phyloP scores from a whole-genome alignment of 805 yeast species.

The Saturnispora diversa region DNA sequence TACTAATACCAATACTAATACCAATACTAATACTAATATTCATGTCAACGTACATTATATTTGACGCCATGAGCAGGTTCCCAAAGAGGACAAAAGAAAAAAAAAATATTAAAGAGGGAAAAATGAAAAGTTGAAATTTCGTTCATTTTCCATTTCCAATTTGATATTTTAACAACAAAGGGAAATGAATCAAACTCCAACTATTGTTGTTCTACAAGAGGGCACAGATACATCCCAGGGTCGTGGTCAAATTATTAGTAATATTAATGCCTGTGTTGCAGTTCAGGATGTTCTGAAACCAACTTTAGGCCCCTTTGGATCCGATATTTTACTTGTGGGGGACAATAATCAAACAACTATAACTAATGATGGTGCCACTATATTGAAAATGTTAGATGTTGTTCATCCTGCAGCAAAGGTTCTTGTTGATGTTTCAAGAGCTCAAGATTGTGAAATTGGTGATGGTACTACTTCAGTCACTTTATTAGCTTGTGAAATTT shows the following conservation, averaged over 20 bases:
- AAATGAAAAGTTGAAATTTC: conserved; percentile 3
- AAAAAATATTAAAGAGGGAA: too few species aligned
- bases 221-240: conserved; percentile 98
- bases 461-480: conserved; percentile 98
- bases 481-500: conserved; percentile 85
- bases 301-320: conserved; percentile 95
- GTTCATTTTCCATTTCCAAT: not conserved
- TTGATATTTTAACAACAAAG: not conserved
- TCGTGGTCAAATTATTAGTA: conserved; percentile 87
- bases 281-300: conserved; percentile 93
- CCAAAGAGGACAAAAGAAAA: too few species aligned
- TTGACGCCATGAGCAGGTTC: too few species aligned
- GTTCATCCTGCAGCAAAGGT: conserved; percentile 99
- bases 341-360: conserved; percentile 84
- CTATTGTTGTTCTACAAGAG: conserved; percentile 95
- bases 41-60: too few species aligned
- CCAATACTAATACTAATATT: too few species aligned
- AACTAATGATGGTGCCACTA: conserved; percentile 98
- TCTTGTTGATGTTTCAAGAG: conserved; percentile 86
- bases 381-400: conserved; percentile 81
- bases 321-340: conserved; percentile 80
- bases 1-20: too few species aligned
- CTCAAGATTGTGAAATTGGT: conserved; percentile 97
- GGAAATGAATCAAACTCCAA: conserved; percentile 73
- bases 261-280: conserved; percentile 95